Conservation (phyloP, 176 grass and related monocot species). For the Cenchrus americanus region DNA sequence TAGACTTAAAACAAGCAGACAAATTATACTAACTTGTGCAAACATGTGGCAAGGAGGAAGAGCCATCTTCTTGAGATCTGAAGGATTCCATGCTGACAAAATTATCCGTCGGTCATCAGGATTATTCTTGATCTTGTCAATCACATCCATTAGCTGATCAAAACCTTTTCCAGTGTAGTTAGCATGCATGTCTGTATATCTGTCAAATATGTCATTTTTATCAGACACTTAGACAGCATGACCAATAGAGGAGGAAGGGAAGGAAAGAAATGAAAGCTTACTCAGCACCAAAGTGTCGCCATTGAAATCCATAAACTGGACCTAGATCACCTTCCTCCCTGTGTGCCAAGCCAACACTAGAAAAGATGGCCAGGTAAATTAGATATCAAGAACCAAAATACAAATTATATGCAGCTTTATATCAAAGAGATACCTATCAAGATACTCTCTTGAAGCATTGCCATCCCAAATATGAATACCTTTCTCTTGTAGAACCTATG, state of each 20-base stretch:
- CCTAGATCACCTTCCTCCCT: constrained; percentile 87
- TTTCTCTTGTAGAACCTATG: constrained; percentile 81
- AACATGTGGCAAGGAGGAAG: constrained; percentile 93
- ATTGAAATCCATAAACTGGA: constrained; percentile 90
- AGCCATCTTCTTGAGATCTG: constrained; percentile 83
- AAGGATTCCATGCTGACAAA: constrained; percentile 77
- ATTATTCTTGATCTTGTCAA: constrained; percentile 89
- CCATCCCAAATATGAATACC: constrained; percentile 91
- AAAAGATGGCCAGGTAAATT: constrained; percentile 41
- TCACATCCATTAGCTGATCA: constrained; percentile 80
- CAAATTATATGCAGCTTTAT: constrained; percentile 2
- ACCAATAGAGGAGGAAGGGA: neutral
- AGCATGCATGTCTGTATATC: constrained; percentile 81
- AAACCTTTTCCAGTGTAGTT: constrained; percentile 84
- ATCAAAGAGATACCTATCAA: constrained; percentile 67
- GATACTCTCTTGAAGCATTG: constrained; percentile 92
- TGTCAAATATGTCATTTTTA: constrained; percentile 26
- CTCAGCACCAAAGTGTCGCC: constrained; percentile 90
- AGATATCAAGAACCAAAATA: neutral
- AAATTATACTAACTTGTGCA: constrained; percentile 62
- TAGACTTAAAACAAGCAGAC: constrained; percentile 1
- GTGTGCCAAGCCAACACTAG: constrained; percentile 68
- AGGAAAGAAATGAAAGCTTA: constrained; percentile 45
- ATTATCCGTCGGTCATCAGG: constrained; percentile 81
- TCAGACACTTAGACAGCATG: neutral